phyloP scores from a whole-genome alignment of 192 early-diverging fungal species.

The Funneliformis mosseae region DNA sequence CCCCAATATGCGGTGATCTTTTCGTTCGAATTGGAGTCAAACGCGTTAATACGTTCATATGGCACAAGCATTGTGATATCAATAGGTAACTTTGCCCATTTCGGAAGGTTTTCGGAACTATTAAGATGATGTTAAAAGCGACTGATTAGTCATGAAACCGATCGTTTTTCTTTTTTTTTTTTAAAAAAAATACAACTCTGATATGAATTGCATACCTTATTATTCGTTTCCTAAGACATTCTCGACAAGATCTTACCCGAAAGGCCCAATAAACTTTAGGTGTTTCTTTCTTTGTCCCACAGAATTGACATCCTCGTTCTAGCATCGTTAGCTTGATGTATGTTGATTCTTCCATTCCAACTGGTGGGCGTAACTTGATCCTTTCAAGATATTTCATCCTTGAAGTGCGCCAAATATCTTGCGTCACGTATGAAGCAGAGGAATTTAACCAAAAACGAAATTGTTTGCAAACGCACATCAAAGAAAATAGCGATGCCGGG shows the following conservation, averaged over 20 bases:
- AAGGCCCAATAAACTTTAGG: slow-evolving; percentile 32
- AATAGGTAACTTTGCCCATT: background rate
- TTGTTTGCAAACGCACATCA: slow-evolving; percentile 12
- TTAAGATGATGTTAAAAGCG: background rate
- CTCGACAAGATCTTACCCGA: slow-evolving; percentile 5
- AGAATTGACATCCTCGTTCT: slow-evolving; percentile 25
- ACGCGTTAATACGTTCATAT: background rate
- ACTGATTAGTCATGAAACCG: background rate
- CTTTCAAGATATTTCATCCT: background rate
- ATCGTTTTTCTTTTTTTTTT: background rate
- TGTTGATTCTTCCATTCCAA: slow-evolving; percentile 6
- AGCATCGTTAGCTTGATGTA: slow-evolving; percentile 10
- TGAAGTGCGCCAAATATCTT: slow-evolving; percentile 15
- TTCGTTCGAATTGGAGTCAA: background rate
- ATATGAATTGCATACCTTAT: slow-evolving; percentile 12
- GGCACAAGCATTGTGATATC: slow-evolving; percentile 2
- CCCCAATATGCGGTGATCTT: background rate
- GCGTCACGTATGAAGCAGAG: background rate
- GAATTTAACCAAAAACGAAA: slow-evolving; percentile 15
- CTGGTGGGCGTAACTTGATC: background rate
- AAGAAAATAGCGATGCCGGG: background rate
- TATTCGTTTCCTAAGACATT: background rate
- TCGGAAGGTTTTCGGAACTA: background rate
- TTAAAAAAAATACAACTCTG: background rate
- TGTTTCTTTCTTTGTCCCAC: background rate